phyloP scores from a whole-genome alignment of 2,329 filamentous ascomycete genomes.

The Domatiomyces catenatus region DNA sequence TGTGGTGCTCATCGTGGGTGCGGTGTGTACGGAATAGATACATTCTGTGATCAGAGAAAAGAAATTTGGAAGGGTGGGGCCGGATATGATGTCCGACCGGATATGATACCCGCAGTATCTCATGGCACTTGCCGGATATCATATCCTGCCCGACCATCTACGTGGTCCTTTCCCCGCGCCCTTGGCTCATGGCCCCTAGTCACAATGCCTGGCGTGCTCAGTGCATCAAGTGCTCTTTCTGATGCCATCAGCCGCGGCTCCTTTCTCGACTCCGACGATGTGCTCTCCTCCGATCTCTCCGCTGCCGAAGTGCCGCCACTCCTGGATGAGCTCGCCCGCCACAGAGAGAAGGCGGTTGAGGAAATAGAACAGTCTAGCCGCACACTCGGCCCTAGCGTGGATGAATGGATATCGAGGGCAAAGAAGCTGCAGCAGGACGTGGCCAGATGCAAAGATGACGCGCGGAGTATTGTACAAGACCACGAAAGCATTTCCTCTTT shows the following conservation, averaged over 20 bases:
- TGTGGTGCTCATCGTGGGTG: neutral
- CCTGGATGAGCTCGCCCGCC: conserved; percentile 35
- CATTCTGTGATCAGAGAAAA: neutral
- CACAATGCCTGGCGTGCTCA: neutral
- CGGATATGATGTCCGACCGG: neutral
- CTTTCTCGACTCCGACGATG: conserved; percentile 42
- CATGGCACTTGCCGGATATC: neutral
- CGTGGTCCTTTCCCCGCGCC: neutral
- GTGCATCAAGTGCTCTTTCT: neutral
- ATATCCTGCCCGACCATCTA: neutral
- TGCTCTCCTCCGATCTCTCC: conserved; percentile 39
- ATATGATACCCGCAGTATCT: neutral
- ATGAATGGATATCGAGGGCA: conserved; percentile 72
- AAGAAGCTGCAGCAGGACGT: conserved; percentile 77
- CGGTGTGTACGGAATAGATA: neutral
- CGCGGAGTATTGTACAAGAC: conserved; percentile 64
- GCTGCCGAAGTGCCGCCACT: conserved; percentile 34
- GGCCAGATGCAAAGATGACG: conserved; percentile 59
- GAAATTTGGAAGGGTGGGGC: neutral
- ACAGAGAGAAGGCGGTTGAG: conserved; percentile 35
- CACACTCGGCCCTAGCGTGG: conserved; percentile 62
- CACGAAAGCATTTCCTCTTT: conserved; percentile 54
- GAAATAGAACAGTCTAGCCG: conserved; percentile 64
- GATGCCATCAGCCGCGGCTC: conserved; percentile 26
- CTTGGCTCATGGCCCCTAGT: neutral